These are phyloP conservation scores for Urtica urens DNA, from an alignment of 306 rosid genomes.

Conservation along the genomic window DNA sequence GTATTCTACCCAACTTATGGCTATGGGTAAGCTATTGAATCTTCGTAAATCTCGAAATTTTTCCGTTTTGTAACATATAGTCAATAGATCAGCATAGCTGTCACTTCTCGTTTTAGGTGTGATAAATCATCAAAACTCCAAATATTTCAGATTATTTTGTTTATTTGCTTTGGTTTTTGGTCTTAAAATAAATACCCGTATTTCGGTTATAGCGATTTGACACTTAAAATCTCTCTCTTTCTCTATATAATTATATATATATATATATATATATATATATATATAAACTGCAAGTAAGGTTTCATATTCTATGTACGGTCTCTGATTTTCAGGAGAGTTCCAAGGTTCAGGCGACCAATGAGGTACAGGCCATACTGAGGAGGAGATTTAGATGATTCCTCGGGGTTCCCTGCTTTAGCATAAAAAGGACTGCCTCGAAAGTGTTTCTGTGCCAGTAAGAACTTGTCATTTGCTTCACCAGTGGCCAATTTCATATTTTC, in stretches of 20 bases:
- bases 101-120: too few relatives aligned
- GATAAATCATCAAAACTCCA: too few relatives aligned
- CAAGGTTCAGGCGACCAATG: slow-evolving; percentile 88
- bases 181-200: too few relatives aligned
- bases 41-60: not conserved
- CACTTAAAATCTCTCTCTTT: too few relatives aligned
- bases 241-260: too few relatives aligned
- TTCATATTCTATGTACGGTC: too few relatives aligned
- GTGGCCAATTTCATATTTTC: slow-evolving; percentile 17
- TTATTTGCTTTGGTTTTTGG: too few relatives aligned
- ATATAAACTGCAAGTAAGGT: too few relatives aligned
- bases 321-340: slow-evolving; percentile 70
- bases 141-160: too few relatives aligned
- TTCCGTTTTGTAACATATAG: not conserved
- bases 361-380: slow-evolving; percentile 80
- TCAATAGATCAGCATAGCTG: not conserved
- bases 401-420: slow-evolving; percentile 23
- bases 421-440: slow-evolving; percentile 13
- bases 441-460: slow-evolving; percentile 13
- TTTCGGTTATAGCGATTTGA: too few relatives aligned
- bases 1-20: slow-evolving; percentile 72
- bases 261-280: too few relatives aligned
- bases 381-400: slow-evolving; percentile 18
- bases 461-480: slow-evolving; percentile 15
- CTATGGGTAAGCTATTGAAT: slow-evolving; percentile 53